Evolutionary conservation across 108 stramenopile genomes (phyloP).

Genomic region (Cyclotella baltica): DNA sequence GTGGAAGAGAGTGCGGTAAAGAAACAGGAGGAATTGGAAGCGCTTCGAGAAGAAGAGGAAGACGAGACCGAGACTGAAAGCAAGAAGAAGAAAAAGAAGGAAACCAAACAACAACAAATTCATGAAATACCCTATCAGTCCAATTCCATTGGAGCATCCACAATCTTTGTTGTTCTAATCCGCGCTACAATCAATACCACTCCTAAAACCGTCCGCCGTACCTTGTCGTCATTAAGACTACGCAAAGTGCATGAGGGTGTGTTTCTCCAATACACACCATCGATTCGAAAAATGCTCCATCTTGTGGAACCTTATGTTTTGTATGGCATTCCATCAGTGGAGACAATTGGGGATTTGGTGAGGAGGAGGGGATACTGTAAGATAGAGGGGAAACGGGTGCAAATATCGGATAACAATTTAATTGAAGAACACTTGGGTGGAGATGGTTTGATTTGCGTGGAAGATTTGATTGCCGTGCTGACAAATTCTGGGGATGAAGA

Average conservation of each 20-base stretch:
- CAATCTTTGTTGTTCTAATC: conserved; percentile 82
- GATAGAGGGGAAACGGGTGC: conserved; percentile 75
- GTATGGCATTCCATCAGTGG: conserved; percentile 76
- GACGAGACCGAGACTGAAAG: conserved; percentile 17
- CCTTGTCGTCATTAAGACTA: conserved; percentile 65
- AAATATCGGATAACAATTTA: conserved; percentile 84
- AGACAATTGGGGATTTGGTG: conserved; percentile 80
- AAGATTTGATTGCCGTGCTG: conserved; percentile 88
- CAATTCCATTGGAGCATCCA: conserved; percentile 75
- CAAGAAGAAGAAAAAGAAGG: not conserved
- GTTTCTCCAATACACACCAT: conserved; percentile 72
- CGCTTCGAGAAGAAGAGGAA: conserved; percentile 27
- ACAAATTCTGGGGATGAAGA: conserved; percentile 52
- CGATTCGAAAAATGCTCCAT: conserved; percentile 69
- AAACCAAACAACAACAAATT: not conserved
- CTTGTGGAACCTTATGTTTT: conserved; percentile 86
- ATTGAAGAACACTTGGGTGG: conserved; percentile 81
- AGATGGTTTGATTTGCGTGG: conserved; percentile 83
- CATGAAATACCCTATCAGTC: conserved; percentile 67
- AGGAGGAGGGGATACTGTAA: conserved; percentile 72
- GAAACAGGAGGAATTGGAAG: conserved; percentile 25
- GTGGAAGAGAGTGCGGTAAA: conserved; percentile 51
- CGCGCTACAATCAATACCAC: conserved; percentile 61
- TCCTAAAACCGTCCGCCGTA: conserved; percentile 59
- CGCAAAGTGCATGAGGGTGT: conserved; percentile 76